Evolutionary conservation across 2,329 filamentous ascomycete species (phyloP).

Genomic region (Talaromyces albobiverticillius): DNA sequence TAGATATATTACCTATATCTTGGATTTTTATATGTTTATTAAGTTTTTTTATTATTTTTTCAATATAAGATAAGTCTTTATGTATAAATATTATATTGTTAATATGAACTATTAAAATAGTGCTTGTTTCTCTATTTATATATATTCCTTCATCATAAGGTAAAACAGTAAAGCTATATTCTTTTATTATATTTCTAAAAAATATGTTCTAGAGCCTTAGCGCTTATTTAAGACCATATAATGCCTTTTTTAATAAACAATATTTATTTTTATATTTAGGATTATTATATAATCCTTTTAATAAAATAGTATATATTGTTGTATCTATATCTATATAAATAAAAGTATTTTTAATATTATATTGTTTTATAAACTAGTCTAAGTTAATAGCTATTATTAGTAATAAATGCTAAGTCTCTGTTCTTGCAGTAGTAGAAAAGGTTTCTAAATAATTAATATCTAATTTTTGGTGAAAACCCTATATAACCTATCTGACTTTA

Average conservation of each 20-base stretch:
- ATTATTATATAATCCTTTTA: not conserved
- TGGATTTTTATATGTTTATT: no score
- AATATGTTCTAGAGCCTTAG: not conserved
- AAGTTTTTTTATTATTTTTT: no score
- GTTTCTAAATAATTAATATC: slow-evolving; percentile 1
- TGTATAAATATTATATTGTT: not conserved
- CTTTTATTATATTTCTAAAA: not conserved
- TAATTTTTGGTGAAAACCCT: not conserved
- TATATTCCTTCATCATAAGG: not conserved
- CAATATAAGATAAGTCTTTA: not conserved
- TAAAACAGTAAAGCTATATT: not conserved
- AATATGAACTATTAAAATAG: not conserved
- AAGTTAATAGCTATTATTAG: not conserved
- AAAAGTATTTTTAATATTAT: slow-evolving; percentile 1
- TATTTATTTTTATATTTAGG: not conserved
- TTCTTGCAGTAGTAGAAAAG: not conserved
- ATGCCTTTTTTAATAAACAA: not conserved
- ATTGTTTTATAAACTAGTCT: not conserved
- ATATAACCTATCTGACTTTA: not conserved
- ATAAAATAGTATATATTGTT: not conserved
- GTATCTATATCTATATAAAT: not conserved
- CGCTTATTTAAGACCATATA: not conserved
- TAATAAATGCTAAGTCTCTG: not conserved
- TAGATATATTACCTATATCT: no score
- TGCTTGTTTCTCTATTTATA: not conserved